phyloP scores from a whole-genome alignment of 257 asterid species.

The Gentiana straminea region DNA sequence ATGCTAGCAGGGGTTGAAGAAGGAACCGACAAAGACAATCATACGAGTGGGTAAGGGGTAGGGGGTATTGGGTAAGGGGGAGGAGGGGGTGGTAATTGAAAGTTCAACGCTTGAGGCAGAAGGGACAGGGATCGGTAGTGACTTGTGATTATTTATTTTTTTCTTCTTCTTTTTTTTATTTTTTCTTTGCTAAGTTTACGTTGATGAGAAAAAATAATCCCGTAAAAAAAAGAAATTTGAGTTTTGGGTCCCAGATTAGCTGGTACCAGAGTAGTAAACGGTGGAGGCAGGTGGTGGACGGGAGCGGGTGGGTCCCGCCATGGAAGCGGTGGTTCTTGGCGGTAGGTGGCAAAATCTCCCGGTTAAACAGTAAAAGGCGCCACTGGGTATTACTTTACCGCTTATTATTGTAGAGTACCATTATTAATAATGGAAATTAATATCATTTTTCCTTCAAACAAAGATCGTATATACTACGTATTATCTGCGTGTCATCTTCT shows the following conservation, averaged over 20 bases:
- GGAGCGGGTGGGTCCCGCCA: constrained; percentile 12
- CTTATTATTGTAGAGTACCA: too few species aligned
- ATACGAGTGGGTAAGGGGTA: neutral
- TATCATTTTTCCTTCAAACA: too few species aligned
- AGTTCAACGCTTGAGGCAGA: constrained; percentile 39
- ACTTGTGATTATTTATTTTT: constrained; percentile 1
- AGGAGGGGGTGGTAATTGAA: constrained; percentile 12
- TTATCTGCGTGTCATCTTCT: too few species aligned
- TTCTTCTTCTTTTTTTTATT: neutral
- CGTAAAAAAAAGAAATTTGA: too few species aligned
- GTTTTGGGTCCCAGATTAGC: constrained; percentile 21
- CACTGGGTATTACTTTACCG: too few species aligned
- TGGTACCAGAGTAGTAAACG: neutral
- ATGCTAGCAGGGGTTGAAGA: constrained; percentile 24
- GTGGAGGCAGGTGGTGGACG: constrained; percentile 12
- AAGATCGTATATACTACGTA: too few species aligned
- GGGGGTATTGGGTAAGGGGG: neutral
- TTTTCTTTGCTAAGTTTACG: neutral
- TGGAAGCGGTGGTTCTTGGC: constrained; percentile 32
- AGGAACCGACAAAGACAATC: constrained; percentile 35
- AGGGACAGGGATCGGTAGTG: constrained; percentile 28
- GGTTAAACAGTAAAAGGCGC: too few species aligned
- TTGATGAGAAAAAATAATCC: constrained; percentile 1
- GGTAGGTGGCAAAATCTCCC: constrained; percentile 10
- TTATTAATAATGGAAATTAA: too few species aligned